Percentiles rank a stretch among this genome's conserved stretches.
Conservation (phyloP, 495 filamentous ascomycete genomes). For the Daldinia decipiens region DNA sequence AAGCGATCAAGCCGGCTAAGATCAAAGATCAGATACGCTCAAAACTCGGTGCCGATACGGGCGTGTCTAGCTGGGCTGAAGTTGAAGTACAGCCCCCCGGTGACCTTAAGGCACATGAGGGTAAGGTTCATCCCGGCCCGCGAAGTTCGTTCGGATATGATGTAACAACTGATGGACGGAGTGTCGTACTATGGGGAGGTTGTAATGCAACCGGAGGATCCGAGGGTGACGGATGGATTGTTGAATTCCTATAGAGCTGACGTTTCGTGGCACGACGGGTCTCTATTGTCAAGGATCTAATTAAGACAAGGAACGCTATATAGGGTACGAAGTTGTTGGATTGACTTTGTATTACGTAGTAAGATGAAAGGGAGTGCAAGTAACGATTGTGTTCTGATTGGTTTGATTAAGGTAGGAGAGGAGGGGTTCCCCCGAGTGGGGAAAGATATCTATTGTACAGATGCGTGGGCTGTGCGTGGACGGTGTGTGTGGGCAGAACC, state of each 20-base stretch:
- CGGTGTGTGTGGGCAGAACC: too few species aligned
- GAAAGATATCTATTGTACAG: too few species aligned
- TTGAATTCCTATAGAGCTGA: slow-evolving; percentile 50
- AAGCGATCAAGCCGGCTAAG: slow-evolving; percentile 56
- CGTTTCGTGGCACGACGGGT: background rate
- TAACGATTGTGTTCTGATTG: too few species aligned
- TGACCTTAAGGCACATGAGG: slow-evolving; percentile 50
- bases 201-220: slow-evolving; percentile 58
- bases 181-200: slow-evolving; percentile 64
- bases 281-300: background rate
- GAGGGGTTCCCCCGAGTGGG: too few species aligned
- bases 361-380: too few species aligned
- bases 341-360: too few species aligned
- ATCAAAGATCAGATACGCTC: slow-evolving; percentile 61
- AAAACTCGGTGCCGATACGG: slow-evolving; percentile 54
- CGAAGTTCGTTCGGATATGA: slow-evolving; percentile 59
- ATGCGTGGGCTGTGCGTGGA: too few species aligned
- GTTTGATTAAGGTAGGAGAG: too few species aligned
- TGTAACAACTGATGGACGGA: slow-evolving; percentile 53
- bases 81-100: slow-evolving; percentile 57
- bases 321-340: background rate
- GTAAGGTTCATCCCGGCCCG: slow-evolving; percentile 65
- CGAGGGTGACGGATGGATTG: slow-evolving; percentile 64
- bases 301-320: background rate
- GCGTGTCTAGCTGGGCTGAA: slow-evolving; percentile 58